Percentiles rank a stretch among this genome's conserved stretches.
Evolutionary conservation across 1,284 basidiomycete species (phyloP).

Genomic region (Sphagnurus paluster): DNA sequence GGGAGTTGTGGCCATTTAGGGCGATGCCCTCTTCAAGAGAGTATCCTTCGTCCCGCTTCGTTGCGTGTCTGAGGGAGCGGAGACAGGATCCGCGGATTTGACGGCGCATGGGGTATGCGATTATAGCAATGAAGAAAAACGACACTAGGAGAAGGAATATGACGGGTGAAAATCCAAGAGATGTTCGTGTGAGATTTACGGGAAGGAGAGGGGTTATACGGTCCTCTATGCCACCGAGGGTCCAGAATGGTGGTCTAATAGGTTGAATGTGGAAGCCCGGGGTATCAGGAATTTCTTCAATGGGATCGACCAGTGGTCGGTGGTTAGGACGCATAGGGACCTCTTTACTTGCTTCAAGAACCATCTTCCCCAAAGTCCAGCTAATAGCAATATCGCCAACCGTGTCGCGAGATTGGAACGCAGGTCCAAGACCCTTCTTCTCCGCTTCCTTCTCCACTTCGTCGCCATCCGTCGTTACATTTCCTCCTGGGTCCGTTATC

Average conservation of each 20-base stretch:
- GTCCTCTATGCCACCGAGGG: conserved; percentile 61
- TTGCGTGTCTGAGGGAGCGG: conserved; percentile 42
- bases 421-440: conserved; percentile 79
- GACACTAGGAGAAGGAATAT: conserved; percentile 54
- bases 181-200: conserved; percentile 52
- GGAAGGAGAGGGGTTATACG: conserved; percentile 64
- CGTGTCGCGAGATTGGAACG: conserved; percentile 91
- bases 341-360: conserved; percentile 91
- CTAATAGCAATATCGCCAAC: conserved; percentile 92
- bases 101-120: conserved; percentile 57
- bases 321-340: conserved; percentile 52
- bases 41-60: conserved; percentile 43
- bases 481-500: conserved; percentile 82
- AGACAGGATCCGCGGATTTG: conserved; percentile 48
- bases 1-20: conserved; percentile 23
- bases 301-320: conserved; percentile 65
- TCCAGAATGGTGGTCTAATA: conserved; percentile 61
- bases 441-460: conserved; percentile 74
- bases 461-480: conserved; percentile 60
- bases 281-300: conserved; percentile 58
- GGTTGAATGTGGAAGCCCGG: conserved; percentile 54
- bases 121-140: conserved; percentile 39
- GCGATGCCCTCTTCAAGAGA: conserved; percentile 61
- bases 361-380: conserved; percentile 99
- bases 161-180: conserved; percentile 70